Percentiles rank a stretch among this genome's conserved stretches.
Conservation (phyloP, 2,329 filamentous ascomycete genomes). For the Trichoderma citrinoviride region DNA sequence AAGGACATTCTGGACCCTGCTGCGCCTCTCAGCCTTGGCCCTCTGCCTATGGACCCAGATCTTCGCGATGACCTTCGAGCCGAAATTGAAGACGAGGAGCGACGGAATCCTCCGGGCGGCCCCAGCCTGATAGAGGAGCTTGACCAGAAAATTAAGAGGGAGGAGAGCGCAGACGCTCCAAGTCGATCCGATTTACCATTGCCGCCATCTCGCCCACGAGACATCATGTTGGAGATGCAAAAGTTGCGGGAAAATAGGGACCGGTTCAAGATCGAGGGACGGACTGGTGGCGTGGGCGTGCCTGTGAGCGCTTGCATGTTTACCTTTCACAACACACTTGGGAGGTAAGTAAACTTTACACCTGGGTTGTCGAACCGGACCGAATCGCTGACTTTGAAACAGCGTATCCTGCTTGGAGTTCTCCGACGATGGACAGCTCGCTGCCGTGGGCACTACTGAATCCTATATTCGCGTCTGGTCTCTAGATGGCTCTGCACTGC, state of each 20-base stretch:
- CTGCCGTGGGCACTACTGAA: slow-evolving; percentile 85
- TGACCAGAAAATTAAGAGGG: slow-evolving; percentile 82
- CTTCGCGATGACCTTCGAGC: slow-evolving; percentile 81
- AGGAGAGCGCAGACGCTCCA: slow-evolving; percentile 82
- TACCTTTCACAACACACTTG: slow-evolving; percentile 95
- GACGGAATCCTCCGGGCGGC: slow-evolving; percentile 70
- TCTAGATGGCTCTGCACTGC: slow-evolving; percentile 78
- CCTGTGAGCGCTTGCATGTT: slow-evolving; percentile 93
- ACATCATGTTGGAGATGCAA: slow-evolving; percentile 91
- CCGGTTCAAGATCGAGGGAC: slow-evolving; percentile 80
- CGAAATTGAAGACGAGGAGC: slow-evolving; percentile 82
- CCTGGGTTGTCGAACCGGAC: no score
- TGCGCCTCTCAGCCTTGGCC: slow-evolving; percentile 69
- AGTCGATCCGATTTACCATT: slow-evolving; percentile 76
- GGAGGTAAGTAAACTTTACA: slow-evolving; percentile 60
- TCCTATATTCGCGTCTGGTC: slow-evolving; percentile 97
- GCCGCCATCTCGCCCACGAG: slow-evolving; percentile 81
- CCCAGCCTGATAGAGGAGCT: slow-evolving; percentile 81
- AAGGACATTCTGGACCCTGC: slow-evolving; percentile 57
- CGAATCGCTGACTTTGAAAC: neutral
- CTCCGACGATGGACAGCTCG: slow-evolving; percentile 82
- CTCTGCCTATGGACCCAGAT: slow-evolving; percentile 78
- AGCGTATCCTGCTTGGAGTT: slow-evolving; percentile 94
- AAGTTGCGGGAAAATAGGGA: slow-evolving; percentile 92
- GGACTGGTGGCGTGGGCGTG: slow-evolving; percentile 78